These are phyloP conservation scores for Colletotrichum shisoi DNA, from an alignment of 2,329 filamentous ascomycete species.

Conservation along the genomic window DNA sequence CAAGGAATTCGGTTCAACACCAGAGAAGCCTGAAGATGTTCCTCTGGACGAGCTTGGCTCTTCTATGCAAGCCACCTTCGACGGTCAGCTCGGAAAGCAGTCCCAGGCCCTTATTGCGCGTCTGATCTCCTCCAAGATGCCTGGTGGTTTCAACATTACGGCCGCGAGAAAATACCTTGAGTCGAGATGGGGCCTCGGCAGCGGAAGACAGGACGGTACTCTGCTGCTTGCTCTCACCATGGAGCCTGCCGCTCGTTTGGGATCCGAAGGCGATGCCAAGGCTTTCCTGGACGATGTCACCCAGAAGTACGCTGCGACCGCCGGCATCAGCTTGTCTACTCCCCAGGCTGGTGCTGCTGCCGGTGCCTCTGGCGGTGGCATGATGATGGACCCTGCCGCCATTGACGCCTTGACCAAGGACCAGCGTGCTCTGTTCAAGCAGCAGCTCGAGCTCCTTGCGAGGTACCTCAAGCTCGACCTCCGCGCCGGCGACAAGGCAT, in stretches of 20 bases:
- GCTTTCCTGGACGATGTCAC: constrained; percentile 86
- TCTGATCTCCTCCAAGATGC: constrained; percentile 98
- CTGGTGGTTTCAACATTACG: constrained; percentile 98
- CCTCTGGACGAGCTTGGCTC: constrained; percentile 94
- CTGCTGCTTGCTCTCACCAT: constrained; percentile 88
- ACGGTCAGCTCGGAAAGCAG: constrained; percentile 96
- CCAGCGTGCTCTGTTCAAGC: constrained; percentile 94
- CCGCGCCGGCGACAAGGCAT: constrained; percentile 93
- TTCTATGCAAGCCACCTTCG: constrained; percentile 97
- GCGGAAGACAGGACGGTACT: constrained; percentile 89
- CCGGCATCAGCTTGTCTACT: constrained; percentile 83
- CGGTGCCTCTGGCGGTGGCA: constrained; percentile 76
- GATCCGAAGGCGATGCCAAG: constrained; percentile 90
- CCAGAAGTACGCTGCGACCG: constrained; percentile 85
- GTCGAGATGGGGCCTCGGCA: constrained; percentile 86
- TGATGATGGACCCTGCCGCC: constrained; percentile 99
- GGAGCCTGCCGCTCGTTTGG: constrained; percentile 88
- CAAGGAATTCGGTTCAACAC: constrained; percentile 97
- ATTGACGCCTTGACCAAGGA: constrained; percentile 97
- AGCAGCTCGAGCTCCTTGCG: constrained; percentile 93
- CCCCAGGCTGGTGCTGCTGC: constrained; percentile 77
- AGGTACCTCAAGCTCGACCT: constrained; percentile 97
- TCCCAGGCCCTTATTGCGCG: constrained; percentile 91
- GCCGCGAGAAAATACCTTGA: constrained; percentile 94
- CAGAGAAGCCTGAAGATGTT: constrained; percentile 97